Evolutionary conservation across 1,139 yeast genomes (phyloP), one percentile per base, ranked within the genome.

Genomic region (Scheffersomyces lignicola): DNA sequence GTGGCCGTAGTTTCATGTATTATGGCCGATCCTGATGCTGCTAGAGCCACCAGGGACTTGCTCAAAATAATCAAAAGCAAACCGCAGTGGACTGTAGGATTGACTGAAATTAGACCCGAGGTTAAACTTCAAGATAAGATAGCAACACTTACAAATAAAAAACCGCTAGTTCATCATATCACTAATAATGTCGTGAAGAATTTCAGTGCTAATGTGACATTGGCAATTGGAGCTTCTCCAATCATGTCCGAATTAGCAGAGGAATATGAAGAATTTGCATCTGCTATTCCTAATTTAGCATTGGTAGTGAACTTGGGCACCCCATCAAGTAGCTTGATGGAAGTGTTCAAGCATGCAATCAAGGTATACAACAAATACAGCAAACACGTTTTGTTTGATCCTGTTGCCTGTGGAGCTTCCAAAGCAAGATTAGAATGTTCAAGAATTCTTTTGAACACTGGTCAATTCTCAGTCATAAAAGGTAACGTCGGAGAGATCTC

Each of bases 391-490:
- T 76, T 89, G 0, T 81, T 84, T 48, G 97, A 90, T 53, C 97
- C 97, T 0, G 97, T 90, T 10, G 97, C 92, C 1, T 88, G 83
- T 28, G 96, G 96, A 18, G 96, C 96, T 0, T 73, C 96, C 0
- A 43, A 51, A 2, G 74, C 78, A 7, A 66, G 97, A 40, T 62
- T 68, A 24, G 53, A 58, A 3, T 65, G 79, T 18, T 73, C 80
- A 35, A 58, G 65, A 23, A 52, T 55, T 1, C 49, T 88, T 8
- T 57, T 89, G 26, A 70, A 80, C 31, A 51, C 62, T 3, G 90
- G 89, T 1, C 76, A 77, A 32, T 71, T 77, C 37, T 62, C 84
- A 1, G 89, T 88, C 12, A 80, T 89, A 45, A 88, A 90, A 56
- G 97, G 96, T 1, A 90, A 90, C 51, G 74, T 78, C 9, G 89